Evolutionary conservation across 2,329 filamentous ascomycete genomes (phyloP).

Genomic region (Rachicladosporium sp.): DNA sequence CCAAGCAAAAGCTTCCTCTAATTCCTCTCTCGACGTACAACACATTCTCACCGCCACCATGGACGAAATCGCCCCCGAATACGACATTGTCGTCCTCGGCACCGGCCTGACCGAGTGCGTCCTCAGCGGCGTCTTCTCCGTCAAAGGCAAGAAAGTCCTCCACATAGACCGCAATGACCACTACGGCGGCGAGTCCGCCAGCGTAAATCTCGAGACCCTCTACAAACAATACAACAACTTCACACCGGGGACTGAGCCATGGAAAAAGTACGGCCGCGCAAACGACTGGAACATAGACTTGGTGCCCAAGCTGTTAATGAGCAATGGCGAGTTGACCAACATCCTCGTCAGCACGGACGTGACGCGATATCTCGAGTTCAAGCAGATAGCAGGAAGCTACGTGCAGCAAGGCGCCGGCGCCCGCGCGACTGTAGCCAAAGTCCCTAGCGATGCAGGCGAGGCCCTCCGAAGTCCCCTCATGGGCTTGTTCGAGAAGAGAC

Average conservation of each 20-base stretch:
- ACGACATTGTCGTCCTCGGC: conserved; percentile 97
- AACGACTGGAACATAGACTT: conserved; percentile 99
- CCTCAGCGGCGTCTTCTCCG: conserved; percentile 91
- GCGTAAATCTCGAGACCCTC: conserved; percentile 90
- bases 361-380: conserved; percentile 42
- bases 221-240: conserved; percentile 95
- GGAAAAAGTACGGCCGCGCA: conserved; percentile 91
- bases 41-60: conserved; percentile 41
- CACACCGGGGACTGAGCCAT: conserved; percentile 68
- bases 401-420: conserved; percentile 77
- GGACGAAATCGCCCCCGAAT: conserved; percentile 97
- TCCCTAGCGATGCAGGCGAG: conserved; percentile 84
- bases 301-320: conserved; percentile 97
- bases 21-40: conserved; percentile 2
- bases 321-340: conserved; percentile 94
- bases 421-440: conserved; percentile 90
- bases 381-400: conserved; percentile 77
- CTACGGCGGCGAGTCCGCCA: conserved; percentile 95
- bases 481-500: conserved; percentile 94
- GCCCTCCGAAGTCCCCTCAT: conserved; percentile 86
- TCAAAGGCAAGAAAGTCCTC: conserved; percentile 97
- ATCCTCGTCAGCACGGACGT: conserved; percentile 90
- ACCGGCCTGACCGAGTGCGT: conserved; percentile 98
- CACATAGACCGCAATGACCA: conserved; percentile 98
- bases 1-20: neutral